Evolutionary conservation across 306 rosid species (phyloP), one percentile per base, ranked within the genome.

Genomic region (Dalbergia oliveri): DNA sequence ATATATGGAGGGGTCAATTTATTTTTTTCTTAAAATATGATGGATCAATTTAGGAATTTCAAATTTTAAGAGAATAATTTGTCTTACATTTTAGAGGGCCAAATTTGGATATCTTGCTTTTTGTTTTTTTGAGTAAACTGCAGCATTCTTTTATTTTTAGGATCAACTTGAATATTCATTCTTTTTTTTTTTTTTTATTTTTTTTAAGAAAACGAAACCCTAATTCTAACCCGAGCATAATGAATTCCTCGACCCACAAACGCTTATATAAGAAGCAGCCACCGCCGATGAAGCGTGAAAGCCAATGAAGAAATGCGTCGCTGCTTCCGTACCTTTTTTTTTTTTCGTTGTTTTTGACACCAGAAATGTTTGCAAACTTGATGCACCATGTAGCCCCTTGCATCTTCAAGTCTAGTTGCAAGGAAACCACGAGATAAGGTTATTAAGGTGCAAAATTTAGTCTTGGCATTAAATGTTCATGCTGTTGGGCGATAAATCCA

Each of bases 331-430:
- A 15, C 26, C 9, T 26, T 16, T 14, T 21, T 10, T 21, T 10
- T 44, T 50, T 26, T 26, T 2, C 0, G 23, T 64, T 50, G 37
- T 43, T 62, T 21, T 50, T 60, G 1, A 49, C 47, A 5, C 9
- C 6, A 15, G 3, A 12, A 31, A 65, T 73, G 5, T 5, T 60
- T 51, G 2, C 12, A 23, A 72, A 11, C 49, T 15, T 59, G 33
- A 74, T 11, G 90, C 90, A 87, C 83, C 78, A 66, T 9, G 6
- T 84, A 84, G 90, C 86, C 90, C 88, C 84, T 87, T 84, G 90
- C 84, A 70, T 59, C 78, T 72, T 79, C 56, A 13, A 87, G 88
- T 78, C 16, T 71, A 13, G 65, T 23, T 82, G 88, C 88, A 84
- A 79, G 90, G 88, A 87, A 87, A 81, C 66, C 5, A 82, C 84